These are phyloP conservation scores for Aurifilum marmelostoma DNA, from an alignment of 2,329 filamentous ascomycete genomes.

Conservation along the genomic window DNA sequence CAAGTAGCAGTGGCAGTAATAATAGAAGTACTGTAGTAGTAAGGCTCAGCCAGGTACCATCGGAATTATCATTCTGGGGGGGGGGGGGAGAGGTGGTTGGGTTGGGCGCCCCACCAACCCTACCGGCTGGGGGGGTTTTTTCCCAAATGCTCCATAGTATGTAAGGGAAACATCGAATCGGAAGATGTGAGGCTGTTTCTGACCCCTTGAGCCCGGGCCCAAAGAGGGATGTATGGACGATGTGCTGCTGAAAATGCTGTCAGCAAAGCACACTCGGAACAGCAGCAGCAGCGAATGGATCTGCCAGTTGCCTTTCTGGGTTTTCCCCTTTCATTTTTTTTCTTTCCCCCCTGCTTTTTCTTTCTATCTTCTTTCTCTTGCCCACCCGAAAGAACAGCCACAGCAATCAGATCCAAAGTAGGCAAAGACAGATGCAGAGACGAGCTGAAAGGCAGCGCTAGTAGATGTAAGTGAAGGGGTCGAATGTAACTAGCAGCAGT, in stretches of 20 bases:
- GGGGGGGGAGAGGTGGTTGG: no score
- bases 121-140: no score
- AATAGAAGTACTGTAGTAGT: no score
- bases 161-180: neutral
- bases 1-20: neutral
- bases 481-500: neutral
- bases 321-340: neutral
- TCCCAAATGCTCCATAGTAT: no score
- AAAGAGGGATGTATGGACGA: no score
- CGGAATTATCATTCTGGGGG: neutral
- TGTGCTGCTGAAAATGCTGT: neutral
- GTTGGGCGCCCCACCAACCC: no score
- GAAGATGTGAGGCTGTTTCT: neutral
- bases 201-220: no score
- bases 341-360: neutral
- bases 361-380: neutral
- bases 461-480: neutral
- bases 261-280: neutral
- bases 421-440: neutral
- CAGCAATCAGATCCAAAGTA: neutral
- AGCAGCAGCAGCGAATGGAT: neutral
- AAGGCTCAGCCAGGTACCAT: neutral
- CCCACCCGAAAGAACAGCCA: neutral
- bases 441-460: slow-evolving; percentile 3
- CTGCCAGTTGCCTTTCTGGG: neutral